Conservation (phyloP, 257 asterid genomes). For the Rhazya stricta region DNA sequence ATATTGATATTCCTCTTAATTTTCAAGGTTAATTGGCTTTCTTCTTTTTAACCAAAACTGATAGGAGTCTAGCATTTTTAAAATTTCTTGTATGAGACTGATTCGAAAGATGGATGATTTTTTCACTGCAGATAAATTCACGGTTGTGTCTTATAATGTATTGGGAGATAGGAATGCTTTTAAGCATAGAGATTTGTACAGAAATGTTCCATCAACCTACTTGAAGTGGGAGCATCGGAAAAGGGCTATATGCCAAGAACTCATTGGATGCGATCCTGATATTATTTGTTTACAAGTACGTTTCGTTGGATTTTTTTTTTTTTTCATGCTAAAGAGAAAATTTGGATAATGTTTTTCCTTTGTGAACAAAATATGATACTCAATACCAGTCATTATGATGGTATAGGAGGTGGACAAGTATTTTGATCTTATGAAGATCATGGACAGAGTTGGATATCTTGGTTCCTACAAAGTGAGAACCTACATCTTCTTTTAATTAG, state of each 20-base stretch:
- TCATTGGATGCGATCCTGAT: conserved; percentile 28
- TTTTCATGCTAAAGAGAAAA: conserved; percentile 3
- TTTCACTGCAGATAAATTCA: conserved; percentile 24
- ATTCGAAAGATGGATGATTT: background rate
- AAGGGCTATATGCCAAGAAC: conserved; percentile 31
- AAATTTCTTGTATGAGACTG: background rate
- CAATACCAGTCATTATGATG: conserved; percentile 1
- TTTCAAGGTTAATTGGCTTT: conserved; percentile 20
- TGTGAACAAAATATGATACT: background rate
- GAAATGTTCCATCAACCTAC: conserved; percentile 30
- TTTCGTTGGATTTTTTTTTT: background rate
- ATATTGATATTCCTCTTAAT: conserved; percentile 1
- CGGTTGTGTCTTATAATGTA: conserved; percentile 30
- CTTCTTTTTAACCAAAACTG: background rate
- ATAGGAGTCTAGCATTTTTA: background rate
- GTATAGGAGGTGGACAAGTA: conserved; percentile 41
- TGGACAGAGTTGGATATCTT: conserved; percentile 34
- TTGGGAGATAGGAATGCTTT: conserved; percentile 36
- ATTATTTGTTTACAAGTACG: conserved; percentile 35
- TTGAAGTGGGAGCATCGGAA: conserved; percentile 31
- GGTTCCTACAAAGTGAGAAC: conserved; percentile 30
- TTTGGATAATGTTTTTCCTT: background rate
- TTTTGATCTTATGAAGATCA: conserved; percentile 21
- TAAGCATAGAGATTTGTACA: conserved; percentile 31
- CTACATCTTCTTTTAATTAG: background rate